Percentiles rank a stretch among this genome's conserved stretches.
These are phyloP conservation scores for Coemansia sp. DNA, from an alignment of 192 early-diverging fungal genomes.

Conservation along the genomic window DNA sequence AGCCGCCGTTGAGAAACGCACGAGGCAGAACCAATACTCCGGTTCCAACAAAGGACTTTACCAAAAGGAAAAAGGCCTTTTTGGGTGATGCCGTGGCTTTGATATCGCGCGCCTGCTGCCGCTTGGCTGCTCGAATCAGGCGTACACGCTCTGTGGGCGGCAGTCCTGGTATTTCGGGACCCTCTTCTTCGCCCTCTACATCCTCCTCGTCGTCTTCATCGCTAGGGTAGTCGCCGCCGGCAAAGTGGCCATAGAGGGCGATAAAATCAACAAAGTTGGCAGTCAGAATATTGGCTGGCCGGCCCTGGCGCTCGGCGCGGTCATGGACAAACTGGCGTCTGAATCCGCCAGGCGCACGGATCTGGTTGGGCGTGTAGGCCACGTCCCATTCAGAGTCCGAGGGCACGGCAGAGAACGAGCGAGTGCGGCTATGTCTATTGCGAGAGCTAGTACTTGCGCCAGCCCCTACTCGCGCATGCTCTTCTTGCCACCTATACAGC, in stretches of 20 bases:
- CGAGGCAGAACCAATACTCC: constrained; percentile 72
- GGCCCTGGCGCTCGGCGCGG: constrained; percentile 65
- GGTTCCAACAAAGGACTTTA: constrained; percentile 82
- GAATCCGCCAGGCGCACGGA: constrained; percentile 81
- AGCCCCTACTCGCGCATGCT: constrained; percentile 21
- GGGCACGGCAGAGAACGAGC: constrained; percentile 43
- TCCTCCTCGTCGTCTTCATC: constrained; percentile 67
- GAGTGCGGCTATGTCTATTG: constrained; percentile 24
- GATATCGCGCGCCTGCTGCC: constrained; percentile 31
- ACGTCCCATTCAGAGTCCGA: constrained; percentile 60
- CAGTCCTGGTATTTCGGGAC: constrained; percentile 3
- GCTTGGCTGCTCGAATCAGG: constrained; percentile 9
- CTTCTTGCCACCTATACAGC: constrained; percentile 86
- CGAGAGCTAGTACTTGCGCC: constrained; percentile 10
- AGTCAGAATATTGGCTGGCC: constrained; percentile 67
- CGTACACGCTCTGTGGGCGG: constrained; percentile 15
- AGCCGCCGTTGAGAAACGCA: constrained; percentile 74
- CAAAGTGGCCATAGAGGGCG: constrained; percentile 90
- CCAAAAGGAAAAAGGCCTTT: constrained; percentile 74
- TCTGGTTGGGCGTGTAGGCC: constrained; percentile 53
- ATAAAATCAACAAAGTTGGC: constrained; percentile 94
- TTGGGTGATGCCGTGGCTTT: constrained; percentile 60
- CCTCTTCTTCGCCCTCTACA: constrained; percentile 41
- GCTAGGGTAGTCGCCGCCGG: constrained; percentile 85
- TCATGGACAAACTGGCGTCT: constrained; percentile 80